These are phyloP conservation scores for Clohesyomyces aquaticus DNA, from an alignment of 495 filamentous ascomycete species.

Conservation along the genomic window DNA sequence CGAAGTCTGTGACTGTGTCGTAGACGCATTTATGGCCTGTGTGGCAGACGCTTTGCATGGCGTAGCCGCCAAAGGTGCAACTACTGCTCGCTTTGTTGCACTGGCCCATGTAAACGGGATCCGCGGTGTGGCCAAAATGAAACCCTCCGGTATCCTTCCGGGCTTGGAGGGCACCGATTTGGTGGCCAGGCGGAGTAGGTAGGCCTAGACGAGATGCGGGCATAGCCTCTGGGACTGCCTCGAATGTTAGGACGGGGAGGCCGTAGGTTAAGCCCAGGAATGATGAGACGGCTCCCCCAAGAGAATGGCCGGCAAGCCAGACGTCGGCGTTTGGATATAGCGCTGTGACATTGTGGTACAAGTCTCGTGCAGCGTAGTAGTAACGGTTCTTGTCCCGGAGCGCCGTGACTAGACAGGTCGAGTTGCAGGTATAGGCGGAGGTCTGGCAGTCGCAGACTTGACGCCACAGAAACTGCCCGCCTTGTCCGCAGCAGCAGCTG, in stretches of 20 bases:
- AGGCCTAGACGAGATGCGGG: slow-evolving; percentile 84
- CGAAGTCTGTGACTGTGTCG: slow-evolving; percentile 86
- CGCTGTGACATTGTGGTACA: slow-evolving; percentile 89
- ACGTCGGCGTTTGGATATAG: slow-evolving; percentile 84
- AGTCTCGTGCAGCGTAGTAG: slow-evolving; percentile 80
- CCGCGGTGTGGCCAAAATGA: slow-evolving; percentile 94
- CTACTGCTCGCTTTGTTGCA: slow-evolving; percentile 86
- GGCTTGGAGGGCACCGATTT: slow-evolving; percentile 68
- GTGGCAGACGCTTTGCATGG: slow-evolving; percentile 89
- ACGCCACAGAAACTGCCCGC: slow-evolving; percentile 80
- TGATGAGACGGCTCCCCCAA: slow-evolving; percentile 84
- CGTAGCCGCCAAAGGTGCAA: slow-evolving; percentile 93
- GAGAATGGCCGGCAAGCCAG: slow-evolving; percentile 87
- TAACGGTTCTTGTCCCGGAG: slow-evolving; percentile 84
- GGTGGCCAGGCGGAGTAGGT: slow-evolving; percentile 77
- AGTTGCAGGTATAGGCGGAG: slow-evolving; percentile 82
- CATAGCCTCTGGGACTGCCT: slow-evolving; percentile 87
- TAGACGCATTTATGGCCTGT: slow-evolving; percentile 85
- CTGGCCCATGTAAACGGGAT: slow-evolving; percentile 91
- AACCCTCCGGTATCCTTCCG: slow-evolving; percentile 76
- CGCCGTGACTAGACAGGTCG: slow-evolving; percentile 78
- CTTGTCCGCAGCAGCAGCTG: slow-evolving; percentile 95
- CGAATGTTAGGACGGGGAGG: slow-evolving; percentile 82
- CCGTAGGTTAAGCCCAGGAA: slow-evolving; percentile 90
- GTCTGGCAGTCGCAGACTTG: slow-evolving; percentile 91